A percentile compares a stretch with the other conserved stretches of the same genome.
These are phyloP conservation scores for Ophiocordyceps australis DNA, from an alignment of 2,329 filamentous ascomycete species.

Conservation along the genomic window DNA sequence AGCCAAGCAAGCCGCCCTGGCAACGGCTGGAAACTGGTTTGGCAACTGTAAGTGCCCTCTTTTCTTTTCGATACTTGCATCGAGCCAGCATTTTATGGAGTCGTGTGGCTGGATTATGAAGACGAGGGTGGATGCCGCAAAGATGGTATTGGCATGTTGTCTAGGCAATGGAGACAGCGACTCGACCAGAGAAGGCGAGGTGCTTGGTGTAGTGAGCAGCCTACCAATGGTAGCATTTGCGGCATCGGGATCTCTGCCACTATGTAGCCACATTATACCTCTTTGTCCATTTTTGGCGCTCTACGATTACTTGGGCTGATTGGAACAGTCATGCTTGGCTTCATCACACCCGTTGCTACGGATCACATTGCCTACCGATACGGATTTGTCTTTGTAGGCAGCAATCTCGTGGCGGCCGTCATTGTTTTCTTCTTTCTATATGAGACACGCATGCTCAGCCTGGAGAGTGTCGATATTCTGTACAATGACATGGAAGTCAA, in stretches of 20 bases:
- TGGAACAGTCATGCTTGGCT: conserved; percentile 37
- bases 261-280: no score
- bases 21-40: conserved; percentile 35
- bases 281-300: no score
- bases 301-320: conserved; percentile 3
- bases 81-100: no score
- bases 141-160: no score
- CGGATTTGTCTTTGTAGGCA: conserved; percentile 48
- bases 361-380: conserved; percentile 41
- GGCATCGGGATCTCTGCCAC: no score
- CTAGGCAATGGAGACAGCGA: no score
- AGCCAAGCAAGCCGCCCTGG: conserved; percentile 33
- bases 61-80: background rate
- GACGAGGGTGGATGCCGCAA: no score
- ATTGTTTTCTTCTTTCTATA: conserved; percentile 54
- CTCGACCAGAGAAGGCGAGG: no score
- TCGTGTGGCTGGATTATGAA: no score
- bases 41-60: conserved; percentile 30
- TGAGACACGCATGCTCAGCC: conserved; percentile 42
- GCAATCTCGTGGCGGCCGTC: conserved; percentile 36
- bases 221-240: no score
- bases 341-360: conserved; percentile 51
- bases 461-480: conserved; percentile 59
- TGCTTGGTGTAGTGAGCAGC: no score
- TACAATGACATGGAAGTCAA: conserved; percentile 41